These are phyloP conservation scores for Nemania abortiva DNA, from an alignment of 2,329 filamentous ascomycete species.

Conservation along the genomic window DNA sequence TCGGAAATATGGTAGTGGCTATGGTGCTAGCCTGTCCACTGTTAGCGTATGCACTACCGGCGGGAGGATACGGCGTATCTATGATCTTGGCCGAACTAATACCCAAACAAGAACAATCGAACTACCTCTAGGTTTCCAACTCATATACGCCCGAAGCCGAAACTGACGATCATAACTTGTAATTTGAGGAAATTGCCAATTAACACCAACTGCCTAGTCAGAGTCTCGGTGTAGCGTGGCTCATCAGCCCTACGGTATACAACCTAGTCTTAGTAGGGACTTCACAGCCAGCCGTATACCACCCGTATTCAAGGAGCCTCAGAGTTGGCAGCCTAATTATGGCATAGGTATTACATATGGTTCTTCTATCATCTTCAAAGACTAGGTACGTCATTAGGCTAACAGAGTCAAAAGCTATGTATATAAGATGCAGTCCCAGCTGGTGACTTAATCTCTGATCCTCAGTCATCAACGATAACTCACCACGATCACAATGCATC, in stretches of 20 bases:
- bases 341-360: neutral
- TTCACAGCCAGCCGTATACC: neutral
- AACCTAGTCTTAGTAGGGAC: neutral
- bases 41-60: neutral
- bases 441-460: neutral
- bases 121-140: neutral
- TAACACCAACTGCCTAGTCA: neutral
- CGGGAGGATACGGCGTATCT: conserved; percentile 27
- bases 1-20: conserved; percentile 3
- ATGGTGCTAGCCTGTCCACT: neutral
- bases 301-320: neutral
- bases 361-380: neutral
- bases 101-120: neutral
- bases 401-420: neutral
- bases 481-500: conserved; percentile 16
- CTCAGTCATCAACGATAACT: neutral
- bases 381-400: neutral
- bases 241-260: neutral
- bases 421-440: conserved; percentile 13
- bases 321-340: neutral
- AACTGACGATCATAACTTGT: neutral
- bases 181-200: neutral
- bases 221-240: neutral
- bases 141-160: neutral
- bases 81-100: neutral